A percentile compares a stretch with the other conserved stretches of the same genome.
Conservation (phyloP, 805 yeast species). For the Wickerhamomyces hampshirensis region DNA sequence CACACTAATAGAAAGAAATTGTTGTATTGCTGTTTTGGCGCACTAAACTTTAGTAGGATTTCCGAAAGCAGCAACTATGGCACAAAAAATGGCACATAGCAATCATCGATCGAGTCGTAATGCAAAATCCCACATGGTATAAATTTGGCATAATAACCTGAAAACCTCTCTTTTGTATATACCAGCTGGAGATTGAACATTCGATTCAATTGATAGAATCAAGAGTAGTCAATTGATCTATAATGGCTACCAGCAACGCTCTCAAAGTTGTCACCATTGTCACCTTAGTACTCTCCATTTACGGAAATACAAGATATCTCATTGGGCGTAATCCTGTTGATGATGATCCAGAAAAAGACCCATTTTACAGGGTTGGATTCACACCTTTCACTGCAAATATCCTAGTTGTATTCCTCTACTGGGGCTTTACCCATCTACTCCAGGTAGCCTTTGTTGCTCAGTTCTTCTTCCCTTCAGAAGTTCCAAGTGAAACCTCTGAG, state of each 20-base stretch:
- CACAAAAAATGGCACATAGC: neutral
- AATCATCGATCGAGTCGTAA: too few species aligned
- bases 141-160: too few species aligned
- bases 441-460: constrained; percentile 50
- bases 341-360: constrained; percentile 36
- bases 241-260: constrained; percentile 19
- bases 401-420: constrained; percentile 46
- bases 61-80: neutral
- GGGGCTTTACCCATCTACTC: constrained; percentile 48
- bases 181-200: too few species aligned
- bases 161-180: too few species aligned
- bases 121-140: too few species aligned
- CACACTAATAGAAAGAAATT: too few species aligned
- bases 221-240: too few species aligned
- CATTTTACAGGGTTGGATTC: constrained; percentile 43
- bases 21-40: too few species aligned
- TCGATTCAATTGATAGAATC: too few species aligned
- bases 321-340: constrained; percentile 47
- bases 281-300: constrained; percentile 51
- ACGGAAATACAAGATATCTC: constrained; percentile 51
- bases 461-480: constrained; percentile 33
- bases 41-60: neutral
- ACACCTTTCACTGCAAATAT: constrained; percentile 70
- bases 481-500: constrained; percentile 17
- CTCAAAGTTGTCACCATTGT: constrained; percentile 43